Evolutionary conservation across 495 filamentous ascomycete species (phyloP).

Genomic region (Acidiella bohemica): DNA sequence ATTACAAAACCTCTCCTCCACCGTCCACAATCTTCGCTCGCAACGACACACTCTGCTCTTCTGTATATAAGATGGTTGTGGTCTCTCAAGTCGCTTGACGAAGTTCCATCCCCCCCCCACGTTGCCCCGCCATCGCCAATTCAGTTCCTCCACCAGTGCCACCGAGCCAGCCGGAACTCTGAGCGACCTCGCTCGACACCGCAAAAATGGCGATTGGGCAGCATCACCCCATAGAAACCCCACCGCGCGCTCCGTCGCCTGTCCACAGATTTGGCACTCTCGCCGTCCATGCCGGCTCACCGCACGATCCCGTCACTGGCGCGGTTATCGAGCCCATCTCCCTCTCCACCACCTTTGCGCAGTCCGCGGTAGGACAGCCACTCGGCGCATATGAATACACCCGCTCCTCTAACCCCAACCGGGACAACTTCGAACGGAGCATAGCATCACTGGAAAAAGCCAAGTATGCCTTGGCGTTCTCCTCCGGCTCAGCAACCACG

Average conservation of each 20-base stretch:
- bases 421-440: constrained; percentile 80
- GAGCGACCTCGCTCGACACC: too few relatives aligned
- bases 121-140: too few relatives aligned
- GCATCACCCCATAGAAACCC: constrained; percentile 38
- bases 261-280: constrained; percentile 73
- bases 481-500: constrained; percentile 87
- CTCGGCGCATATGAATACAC: constrained; percentile 83
- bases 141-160: too few relatives aligned
- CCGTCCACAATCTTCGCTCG: too few relatives aligned
- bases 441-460: constrained; percentile 86
- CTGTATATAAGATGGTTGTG: too few relatives aligned
- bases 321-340: constrained; percentile 95
- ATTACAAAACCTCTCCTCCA: too few relatives aligned
- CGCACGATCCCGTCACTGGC: constrained; percentile 79
- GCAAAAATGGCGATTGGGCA: constrained; percentile 1
- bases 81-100: too few relatives aligned
- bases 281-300: constrained; percentile 83
- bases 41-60: too few relatives aligned
- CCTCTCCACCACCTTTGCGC: constrained; percentile 85
- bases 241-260: constrained; percentile 44
- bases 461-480: constrained; percentile 85
- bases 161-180: too few relatives aligned
- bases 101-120: too few relatives aligned
- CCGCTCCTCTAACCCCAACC: constrained; percentile 83
- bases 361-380: constrained; percentile 71